Evolutionary conservation across 345 rosid genomes (phyloP).

Genomic region (Turritis glabra): DNA sequence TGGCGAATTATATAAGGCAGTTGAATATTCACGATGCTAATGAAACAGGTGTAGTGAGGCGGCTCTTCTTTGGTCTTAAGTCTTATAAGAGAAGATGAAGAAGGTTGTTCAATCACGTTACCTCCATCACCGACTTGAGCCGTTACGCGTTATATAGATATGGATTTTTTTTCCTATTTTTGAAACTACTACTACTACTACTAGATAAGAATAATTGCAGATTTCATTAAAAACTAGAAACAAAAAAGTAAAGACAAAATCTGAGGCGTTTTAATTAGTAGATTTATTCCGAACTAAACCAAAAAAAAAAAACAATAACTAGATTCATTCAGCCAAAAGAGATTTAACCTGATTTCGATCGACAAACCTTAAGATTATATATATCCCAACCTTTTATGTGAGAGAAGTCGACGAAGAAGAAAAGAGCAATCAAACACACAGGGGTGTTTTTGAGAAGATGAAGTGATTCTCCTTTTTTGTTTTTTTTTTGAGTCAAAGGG

Average conservation of each 20-base stretch:
- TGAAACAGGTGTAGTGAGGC: not conserved
- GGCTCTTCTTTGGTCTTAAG: not conserved
- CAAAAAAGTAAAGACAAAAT: not conserved
- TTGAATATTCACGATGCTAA: no score
- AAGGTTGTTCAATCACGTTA: slow-evolving; percentile 35
- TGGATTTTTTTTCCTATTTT: no score
- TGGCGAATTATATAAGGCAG: no score
- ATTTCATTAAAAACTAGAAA: not conserved
- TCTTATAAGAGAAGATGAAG: not conserved
- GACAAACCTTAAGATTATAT: no score
- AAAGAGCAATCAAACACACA: not conserved
- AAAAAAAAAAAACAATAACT: no score
- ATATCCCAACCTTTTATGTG: not conserved
- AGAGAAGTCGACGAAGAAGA: not conserved
- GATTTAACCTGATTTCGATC: not conserved
- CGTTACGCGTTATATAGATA: not conserved
- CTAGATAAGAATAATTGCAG: no score
- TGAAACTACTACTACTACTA: no score
- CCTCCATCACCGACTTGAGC: slow-evolving; percentile 31
- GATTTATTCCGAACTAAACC: not conserved
- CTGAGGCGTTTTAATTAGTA: not conserved
- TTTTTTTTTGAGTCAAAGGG: not conserved
- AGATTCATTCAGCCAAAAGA: not conserved
- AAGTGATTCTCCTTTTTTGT: not conserved
- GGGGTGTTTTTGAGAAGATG: not conserved